A percentile compares a stretch with the other conserved stretches of the same genome.
These are phyloP conservation scores for Colletotrichum horii DNA, from an alignment of 2,329 filamentous ascomycete genomes.

Conservation along the genomic window DNA sequence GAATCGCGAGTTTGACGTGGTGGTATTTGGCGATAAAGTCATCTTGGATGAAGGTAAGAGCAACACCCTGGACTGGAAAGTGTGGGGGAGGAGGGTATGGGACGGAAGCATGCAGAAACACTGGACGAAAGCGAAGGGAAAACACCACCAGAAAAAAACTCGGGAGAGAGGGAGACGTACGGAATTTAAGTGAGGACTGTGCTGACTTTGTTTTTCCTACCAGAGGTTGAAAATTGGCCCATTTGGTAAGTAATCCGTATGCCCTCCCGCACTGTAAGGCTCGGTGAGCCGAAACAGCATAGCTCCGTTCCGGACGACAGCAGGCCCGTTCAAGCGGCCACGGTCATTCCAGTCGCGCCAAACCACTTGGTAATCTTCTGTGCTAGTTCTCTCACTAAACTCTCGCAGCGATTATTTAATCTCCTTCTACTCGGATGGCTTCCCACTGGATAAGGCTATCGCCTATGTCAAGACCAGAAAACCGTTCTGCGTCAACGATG, in stretches of 20 bases:
- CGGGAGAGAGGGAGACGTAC: background rate
- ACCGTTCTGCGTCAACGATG: conserved; percentile 96
- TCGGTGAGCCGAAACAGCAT: conserved; percentile 41
- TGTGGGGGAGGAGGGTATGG: background rate
- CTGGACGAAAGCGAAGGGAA: background rate
- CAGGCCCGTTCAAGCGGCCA: background rate
- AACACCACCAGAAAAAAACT: background rate
- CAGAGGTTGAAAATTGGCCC: conserved; percentile 92
- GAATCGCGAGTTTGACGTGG: conserved; percentile 92
- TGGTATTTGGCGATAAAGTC: conserved; percentile 98
- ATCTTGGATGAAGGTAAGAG: conserved; percentile 84
- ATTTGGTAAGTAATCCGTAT: conserved; percentile 65
- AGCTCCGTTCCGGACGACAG: conserved; percentile 26
- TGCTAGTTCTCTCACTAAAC: background rate
- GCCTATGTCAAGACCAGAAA: conserved; percentile 92
- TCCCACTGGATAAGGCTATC: conserved; percentile 95
- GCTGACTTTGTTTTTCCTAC: background rate
- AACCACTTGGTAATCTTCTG: background rate
- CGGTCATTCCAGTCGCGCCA: background rate
- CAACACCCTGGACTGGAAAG: background rate
- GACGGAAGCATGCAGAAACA: background rate
- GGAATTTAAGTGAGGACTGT: background rate
- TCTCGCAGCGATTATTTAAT: conserved; percentile 81
- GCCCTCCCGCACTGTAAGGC: background rate
- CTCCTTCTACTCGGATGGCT: conserved; percentile 97